These are phyloP conservation scores for Aspergillus carlsbadensis DNA, from an alignment of 495 filamentous ascomycete species.

Conservation along the genomic window DNA sequence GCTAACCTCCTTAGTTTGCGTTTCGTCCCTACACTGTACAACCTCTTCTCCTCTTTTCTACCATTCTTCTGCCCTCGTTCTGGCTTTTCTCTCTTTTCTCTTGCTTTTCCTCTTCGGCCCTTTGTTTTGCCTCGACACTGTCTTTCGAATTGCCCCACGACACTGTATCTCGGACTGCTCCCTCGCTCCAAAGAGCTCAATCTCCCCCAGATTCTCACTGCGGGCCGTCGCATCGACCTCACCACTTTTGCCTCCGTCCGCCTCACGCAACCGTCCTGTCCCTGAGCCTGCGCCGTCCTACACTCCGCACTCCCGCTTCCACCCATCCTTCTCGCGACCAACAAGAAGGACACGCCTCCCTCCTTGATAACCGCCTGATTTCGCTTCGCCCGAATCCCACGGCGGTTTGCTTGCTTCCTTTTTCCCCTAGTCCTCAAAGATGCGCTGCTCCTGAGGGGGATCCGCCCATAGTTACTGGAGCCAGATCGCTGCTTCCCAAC, in stretches of 20 bases:
- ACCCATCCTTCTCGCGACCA: conserved; percentile 3
- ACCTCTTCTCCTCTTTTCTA: conserved; percentile 21
- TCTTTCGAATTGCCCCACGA: conserved; percentile 8
- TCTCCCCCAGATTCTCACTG: conserved; percentile 12
- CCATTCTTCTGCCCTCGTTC: conserved; percentile 11
- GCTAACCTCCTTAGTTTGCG: conserved; percentile 22
- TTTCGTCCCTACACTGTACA: conserved; percentile 22
- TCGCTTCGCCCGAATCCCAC: conserved; percentile 5
- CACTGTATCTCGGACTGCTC: too few relatives aligned
- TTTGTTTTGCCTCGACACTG: background rate
- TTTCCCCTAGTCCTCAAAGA: conserved; percentile 23
- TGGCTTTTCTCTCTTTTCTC: conserved; percentile 14
- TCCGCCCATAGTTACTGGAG: conserved; percentile 26
- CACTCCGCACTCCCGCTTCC: conserved; percentile 1
- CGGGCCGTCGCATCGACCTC: conserved; percentile 13
- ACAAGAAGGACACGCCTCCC: background rate
- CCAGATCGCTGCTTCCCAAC: conserved; percentile 35
- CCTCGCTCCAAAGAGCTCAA: conserved; percentile 11
- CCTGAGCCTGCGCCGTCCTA: conserved; percentile 14
- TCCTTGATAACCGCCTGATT: conserved; percentile 5
- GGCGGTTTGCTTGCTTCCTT: conserved; percentile 7
- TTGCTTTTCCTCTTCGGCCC: conserved; percentile 13
- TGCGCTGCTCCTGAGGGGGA: conserved; percentile 38
- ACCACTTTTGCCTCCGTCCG: conserved; percentile 17
- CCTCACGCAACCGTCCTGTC: conserved; percentile 11